Evolutionary conservation across 2,329 filamentous ascomycete genomes (phyloP), one percentile per base, ranked within the genome.

Genomic region (Pseudocercospora pini-densiflorae): DNA sequence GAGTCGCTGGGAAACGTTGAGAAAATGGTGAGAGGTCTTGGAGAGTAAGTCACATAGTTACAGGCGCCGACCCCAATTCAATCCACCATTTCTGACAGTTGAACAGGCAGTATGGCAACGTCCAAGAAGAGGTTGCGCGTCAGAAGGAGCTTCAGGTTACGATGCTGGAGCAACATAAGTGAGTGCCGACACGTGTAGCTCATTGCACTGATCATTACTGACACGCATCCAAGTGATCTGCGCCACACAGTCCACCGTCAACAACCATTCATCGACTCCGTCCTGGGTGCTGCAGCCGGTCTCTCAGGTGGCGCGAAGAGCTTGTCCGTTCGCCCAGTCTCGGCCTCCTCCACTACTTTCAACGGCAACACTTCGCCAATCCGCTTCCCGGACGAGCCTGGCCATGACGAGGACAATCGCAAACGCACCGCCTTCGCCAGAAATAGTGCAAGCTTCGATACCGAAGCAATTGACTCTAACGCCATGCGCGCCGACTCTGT

Each of bases 101-200:
- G 5, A 40, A n/a, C 55, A 58, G 55, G n/a, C 31, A 23, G 53
- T 55, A 55, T 19, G n/a, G 24, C 53, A 43, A 23, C 9, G 19
- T 40, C 16, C 31, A 43, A 29, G 55, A 58, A 23, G 55, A 58
- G 16, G 55, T 58, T 10, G 10, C 31, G 3, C 55, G 55, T 19
- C 55, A 58, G 31, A 58, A 58, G 33, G 55, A 58, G 55, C 55
- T 58, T n/a, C 55, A 58, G 33, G 31, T 23, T 10, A 58, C 31
- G 9, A 36, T 58, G 29, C 10, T 58, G 31, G 29, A 58, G 33
- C 55, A 58, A 24, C 55, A 58, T 10, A 58, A 58, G 55, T 58
- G 31, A 40, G 55, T 43, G 16, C 19, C 31, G 33, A 19, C 2
- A 58, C 3, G 47, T 6, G 1, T 40, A 36, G n/a, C 33, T 58